Conservation (phyloP, 495 filamentous ascomycete genomes). For the Tetracladium setigerum region DNA sequence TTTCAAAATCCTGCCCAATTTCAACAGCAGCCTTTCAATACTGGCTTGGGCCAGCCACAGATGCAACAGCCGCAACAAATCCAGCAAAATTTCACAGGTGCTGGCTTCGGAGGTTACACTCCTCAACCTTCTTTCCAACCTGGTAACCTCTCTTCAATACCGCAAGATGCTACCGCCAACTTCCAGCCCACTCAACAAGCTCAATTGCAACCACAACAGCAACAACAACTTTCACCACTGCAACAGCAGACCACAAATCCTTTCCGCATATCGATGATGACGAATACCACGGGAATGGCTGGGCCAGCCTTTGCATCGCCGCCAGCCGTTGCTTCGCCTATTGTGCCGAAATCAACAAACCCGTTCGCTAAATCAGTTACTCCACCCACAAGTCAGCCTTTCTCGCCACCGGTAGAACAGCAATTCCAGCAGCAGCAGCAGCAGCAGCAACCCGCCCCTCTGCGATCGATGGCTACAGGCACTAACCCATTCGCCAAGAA, state of each 20-base stretch:
- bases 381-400: conserved; percentile 38
- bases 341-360: conserved; percentile 69
- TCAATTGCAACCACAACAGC: conserved; percentile 25
- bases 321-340: conserved; percentile 29
- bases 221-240: conserved; percentile 18
- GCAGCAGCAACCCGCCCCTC: conserved; percentile 26
- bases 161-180: conserved; percentile 50
- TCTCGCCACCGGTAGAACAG: conserved; percentile 41
- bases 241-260: conserved; percentile 65
- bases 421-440: conserved; percentile 35
- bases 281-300: conserved; percentile 22
- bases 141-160: conserved; percentile 49
- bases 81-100: conserved; percentile 61
- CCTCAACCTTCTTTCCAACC: conserved; percentile 51
- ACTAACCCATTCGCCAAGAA: conserved; percentile 64
- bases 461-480: conserved; percentile 57
- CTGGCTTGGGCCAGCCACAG: conserved; percentile 32
- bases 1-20: conserved; percentile 42
- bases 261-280: conserved; percentile 73
- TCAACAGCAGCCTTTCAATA: conserved; percentile 26
- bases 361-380: conserved; percentile 62
- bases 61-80: conserved; percentile 36
- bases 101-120: conserved; percentile 82
- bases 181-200: conserved; percentile 5
- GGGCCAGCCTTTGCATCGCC: conserved; percentile 16